phyloP scores from a whole-genome alignment of 1,284 basidiomycete genomes.

The Ustilago shanxiensis region DNA sequence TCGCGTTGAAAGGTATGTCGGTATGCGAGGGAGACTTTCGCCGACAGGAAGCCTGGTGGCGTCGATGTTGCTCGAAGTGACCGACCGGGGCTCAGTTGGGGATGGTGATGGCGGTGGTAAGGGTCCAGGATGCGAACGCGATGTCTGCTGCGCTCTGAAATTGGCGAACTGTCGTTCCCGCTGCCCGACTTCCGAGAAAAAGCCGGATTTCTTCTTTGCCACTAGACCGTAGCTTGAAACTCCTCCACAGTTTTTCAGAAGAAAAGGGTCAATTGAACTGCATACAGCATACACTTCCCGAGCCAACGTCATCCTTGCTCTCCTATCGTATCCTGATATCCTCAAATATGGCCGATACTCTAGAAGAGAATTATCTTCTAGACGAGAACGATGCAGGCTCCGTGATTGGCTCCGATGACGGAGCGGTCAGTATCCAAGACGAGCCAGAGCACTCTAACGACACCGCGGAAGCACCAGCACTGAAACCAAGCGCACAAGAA shows the following conservation, averaged over 20 bases:
- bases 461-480: neutral
- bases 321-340: neutral
- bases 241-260: constrained; percentile 32
- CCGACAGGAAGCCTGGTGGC: neutral
- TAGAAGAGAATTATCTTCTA: constrained; percentile 60
- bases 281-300: constrained; percentile 1
- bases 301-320: neutral
- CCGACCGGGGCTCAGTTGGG: neutral
- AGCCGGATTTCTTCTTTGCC: constrained; percentile 5
- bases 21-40: too few relatives aligned
- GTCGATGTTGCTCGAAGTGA: neutral
- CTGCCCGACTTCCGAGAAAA: constrained; percentile 33
- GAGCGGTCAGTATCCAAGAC: constrained; percentile 42
- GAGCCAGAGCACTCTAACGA: constrained; percentile 25
- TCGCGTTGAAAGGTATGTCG: too few relatives aligned
- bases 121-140: constrained; percentile 35
- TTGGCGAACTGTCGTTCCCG: neutral
- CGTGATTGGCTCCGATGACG: constrained; percentile 38
- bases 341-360: constrained; percentile 57
- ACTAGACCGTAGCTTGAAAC: constrained; percentile 11
- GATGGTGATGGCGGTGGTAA: constrained; percentile 28
- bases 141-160: constrained; percentile 14
- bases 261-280: neutral
- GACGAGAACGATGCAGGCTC: constrained; percentile 53
- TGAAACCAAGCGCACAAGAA: constrained; percentile 5